These are phyloP conservation scores for Flaveria sonorensis DNA, from an alignment of 129 eudicot species.

Conservation along the genomic window DNA sequence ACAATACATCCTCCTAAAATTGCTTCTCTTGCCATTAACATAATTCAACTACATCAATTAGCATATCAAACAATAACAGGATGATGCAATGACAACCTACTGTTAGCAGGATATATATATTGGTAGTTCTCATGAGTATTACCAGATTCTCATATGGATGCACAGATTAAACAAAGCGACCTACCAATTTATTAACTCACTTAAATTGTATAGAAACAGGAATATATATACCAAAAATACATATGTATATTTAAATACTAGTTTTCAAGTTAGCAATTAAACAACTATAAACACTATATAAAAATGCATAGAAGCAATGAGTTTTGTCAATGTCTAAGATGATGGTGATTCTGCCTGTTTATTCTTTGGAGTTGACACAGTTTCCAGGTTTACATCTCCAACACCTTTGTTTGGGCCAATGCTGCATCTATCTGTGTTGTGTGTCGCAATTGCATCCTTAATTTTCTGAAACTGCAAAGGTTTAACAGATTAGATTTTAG, in stretches of 20 bases:
- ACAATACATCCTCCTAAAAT: no score
- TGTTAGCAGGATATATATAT: no score
- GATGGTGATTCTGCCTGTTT: conserved; percentile 37
- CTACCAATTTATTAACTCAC: background rate
- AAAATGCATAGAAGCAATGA: background rate
- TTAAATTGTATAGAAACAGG: background rate
- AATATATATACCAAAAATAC: conserved; percentile 9
- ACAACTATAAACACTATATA: background rate
- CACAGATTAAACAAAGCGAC: no score
- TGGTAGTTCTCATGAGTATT: no score
- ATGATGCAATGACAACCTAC: no score
- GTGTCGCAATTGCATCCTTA: conserved; percentile 79
- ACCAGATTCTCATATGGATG: no score
- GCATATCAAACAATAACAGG: no score
- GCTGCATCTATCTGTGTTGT: conserved; percentile 85
- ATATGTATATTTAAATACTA: background rate
- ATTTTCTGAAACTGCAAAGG: conserved; percentile 83
- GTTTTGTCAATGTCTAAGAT: conserved; percentile 23
- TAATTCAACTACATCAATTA: no score
- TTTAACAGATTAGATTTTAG: no score
- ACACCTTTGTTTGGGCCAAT: conserved; percentile 74
- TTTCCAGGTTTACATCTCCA: conserved; percentile 65
- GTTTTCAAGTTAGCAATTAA: background rate
- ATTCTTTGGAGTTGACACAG: conserved; percentile 41
- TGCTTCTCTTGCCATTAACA: no score